Base-by-base conservation (phyloP, 352 stramenopile species). In the Saprolegnia diclina region DNA sequence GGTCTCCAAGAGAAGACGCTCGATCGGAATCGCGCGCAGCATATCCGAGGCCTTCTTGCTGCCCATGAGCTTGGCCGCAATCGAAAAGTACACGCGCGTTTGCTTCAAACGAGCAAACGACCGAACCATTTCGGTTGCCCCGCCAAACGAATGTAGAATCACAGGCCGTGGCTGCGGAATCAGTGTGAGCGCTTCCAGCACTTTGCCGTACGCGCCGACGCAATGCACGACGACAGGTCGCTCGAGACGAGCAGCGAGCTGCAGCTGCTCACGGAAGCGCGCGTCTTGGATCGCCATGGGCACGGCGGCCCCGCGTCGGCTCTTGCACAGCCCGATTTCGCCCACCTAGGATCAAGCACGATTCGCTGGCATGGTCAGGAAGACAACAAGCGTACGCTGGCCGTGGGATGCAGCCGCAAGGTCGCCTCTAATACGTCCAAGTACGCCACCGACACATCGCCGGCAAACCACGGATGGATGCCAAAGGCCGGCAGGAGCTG, bases 241-340 rank as follows among this genome's bases (percentile, higher is more conserved):
- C 37, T 76, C 48, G 40, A 94, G 61, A 64, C 88, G 77, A 0
- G 69, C 64, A 0, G 81, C 83, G 0, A 94, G 67, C 35, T 64
- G 16, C 22, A 94, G 71, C 46, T 94, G 85, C 10, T 73, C 74
- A 50, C 40, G 66, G 48, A 92, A 90, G 6, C 72, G 72, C 32
- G 44, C 64, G 42, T 84, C 72, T 57, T 94, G 85, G 6, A 85
- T 62, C 4, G 72, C 63, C 6, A 75, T 2, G 0, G 79, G 75
- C 9, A 92, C 79, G 14, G 76, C 57, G 21, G 73, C 76, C 0
- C 85, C 85, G 29, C 81, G 76, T 24, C 64, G 68, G 45, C 75
- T 90, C 64, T 92, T 92, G 66, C 85, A 94, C 14, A 94, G 55
- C 0, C 85, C 85, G 69, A 94, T 92, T 66, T 94, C 85, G 0